Evolutionary conservation across 164 flowering plant genomes (phyloP).

Genomic region (Akebia trifoliata): DNA sequence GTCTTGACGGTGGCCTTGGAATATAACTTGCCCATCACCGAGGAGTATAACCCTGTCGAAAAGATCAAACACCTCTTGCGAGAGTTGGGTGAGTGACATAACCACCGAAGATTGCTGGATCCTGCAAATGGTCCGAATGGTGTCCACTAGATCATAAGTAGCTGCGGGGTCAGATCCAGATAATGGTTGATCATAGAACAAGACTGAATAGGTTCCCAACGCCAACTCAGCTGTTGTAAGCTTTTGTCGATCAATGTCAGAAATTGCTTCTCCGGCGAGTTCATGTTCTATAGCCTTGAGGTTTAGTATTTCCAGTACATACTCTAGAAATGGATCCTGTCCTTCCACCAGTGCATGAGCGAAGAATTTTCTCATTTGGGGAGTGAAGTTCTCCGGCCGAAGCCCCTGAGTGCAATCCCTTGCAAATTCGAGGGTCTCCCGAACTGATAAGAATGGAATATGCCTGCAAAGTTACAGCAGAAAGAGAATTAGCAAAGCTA

Average conservation of each 20-base stretch:
- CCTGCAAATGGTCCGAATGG: conserved; percentile 23
- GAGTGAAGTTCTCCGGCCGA: conserved; percentile 31
- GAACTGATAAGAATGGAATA: conserved; percentile 25
- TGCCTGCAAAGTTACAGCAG: conserved; percentile 12
- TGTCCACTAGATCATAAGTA: conserved; percentile 26
- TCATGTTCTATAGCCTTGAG: conserved; percentile 23
- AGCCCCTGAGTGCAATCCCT: conserved; percentile 35
- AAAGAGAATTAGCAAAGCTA: no score
- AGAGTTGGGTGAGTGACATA: conserved; percentile 26
- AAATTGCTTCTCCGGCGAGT: conserved; percentile 24
- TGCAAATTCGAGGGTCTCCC: conserved; percentile 32
- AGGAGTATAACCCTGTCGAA: conserved; percentile 25
- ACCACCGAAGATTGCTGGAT: conserved; percentile 31
- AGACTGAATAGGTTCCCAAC: conserved; percentile 26
- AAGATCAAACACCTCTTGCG: conserved; percentile 24
- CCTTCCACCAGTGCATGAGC: conserved; percentile 36
- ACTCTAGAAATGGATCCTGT: conserved; percentile 33
- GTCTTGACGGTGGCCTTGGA: conserved; percentile 27
- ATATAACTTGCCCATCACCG: conserved; percentile 22
- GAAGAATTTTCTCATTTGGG: conserved; percentile 33
- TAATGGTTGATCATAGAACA: conserved; percentile 32
- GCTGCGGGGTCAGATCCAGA: conserved; percentile 21
- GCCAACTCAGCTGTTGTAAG: conserved; percentile 31
- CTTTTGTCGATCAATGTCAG: conserved; percentile 25
- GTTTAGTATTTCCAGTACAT: conserved; percentile 20